These are phyloP conservation scores for Ophiostoma sp. DNA, from an alignment of 2,329 filamentous ascomycete genomes.

Conservation along the genomic window DNA sequence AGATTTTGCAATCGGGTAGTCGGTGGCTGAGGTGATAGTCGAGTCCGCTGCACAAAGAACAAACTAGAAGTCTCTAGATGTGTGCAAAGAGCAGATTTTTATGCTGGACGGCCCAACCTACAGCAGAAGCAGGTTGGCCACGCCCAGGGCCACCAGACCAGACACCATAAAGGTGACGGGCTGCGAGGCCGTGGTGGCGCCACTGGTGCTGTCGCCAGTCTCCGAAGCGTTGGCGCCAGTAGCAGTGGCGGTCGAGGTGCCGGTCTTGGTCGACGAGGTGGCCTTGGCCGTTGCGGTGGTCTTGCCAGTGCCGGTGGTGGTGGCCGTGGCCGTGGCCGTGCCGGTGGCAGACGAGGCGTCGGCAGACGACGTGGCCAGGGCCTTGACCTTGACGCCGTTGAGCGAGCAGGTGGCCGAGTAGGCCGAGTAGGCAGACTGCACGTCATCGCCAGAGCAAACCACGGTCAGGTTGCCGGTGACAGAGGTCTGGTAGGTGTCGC, in stretches of 20 bases:
- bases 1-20: background rate
- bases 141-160: constrained; percentile 17
- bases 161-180: constrained; percentile 11
- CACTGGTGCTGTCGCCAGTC: constrained; percentile 15
- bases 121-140: constrained; percentile 16
- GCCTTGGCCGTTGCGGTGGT: constrained; percentile 10
- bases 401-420: constrained; percentile 21
- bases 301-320: constrained; percentile 13
- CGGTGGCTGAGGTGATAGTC: background rate
- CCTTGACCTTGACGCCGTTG: constrained; percentile 19
- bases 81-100: too few relatives aligned
- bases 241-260: constrained; percentile 3
- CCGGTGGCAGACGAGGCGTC: constrained; percentile 2
- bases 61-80: background rate
- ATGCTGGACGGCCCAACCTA: background rate
- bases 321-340: constrained; percentile 3
- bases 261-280: constrained; percentile 4
- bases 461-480: constrained; percentile 21
- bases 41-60: background rate
- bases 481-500: constrained; percentile 16
- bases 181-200: constrained; percentile 11
- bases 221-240: constrained; percentile 8
- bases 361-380: constrained; percentile 15
- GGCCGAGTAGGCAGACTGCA: constrained; percentile 19
- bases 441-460: constrained; percentile 18